Evolutionary conservation across 129 eudicot genomes (phyloP).

Genomic region (Lactuca saligna): DNA sequence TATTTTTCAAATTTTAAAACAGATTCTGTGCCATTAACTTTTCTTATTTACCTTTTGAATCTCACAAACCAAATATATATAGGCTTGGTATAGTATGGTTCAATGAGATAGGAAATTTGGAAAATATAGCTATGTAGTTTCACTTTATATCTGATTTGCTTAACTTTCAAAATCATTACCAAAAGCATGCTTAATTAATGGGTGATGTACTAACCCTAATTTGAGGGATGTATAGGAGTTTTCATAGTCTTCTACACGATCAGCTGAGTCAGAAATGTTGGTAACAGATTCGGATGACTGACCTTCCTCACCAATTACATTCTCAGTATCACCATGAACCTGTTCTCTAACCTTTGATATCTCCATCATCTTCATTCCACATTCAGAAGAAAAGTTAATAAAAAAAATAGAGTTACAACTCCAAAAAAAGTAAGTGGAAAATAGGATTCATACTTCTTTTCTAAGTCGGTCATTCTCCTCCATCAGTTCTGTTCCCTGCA

Average conservation of each 20-base stretch:
- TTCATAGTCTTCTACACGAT: conserved; percentile 63
- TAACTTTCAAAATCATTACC: not conserved
- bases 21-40: not conserved
- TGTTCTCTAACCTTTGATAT: conserved; percentile 41
- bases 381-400: not conserved
- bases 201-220: conserved; percentile 65
- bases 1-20: no score
- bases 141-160: not conserved
- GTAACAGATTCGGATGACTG: conserved; percentile 68
- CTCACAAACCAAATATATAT: not conserved
- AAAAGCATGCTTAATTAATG: no score
- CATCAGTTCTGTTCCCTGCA: conserved; percentile 69
- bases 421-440: not conserved
- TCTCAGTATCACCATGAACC: conserved; percentile 38
- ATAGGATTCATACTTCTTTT: conserved; percentile 48
- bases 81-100: not conserved
- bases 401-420: conserved; percentile 6
- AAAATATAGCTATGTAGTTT: not conserved
- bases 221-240: conserved; percentile 85
- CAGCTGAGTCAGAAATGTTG: conserved; percentile 48
- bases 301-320: conserved; percentile 55
- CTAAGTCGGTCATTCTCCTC: conserved; percentile 67
- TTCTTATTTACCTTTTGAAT: not conserved
- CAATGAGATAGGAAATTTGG: not conserved
- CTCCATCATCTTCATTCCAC: conserved; percentile 47